Percentiles rank a stretch among this genome's conserved stretches.
phyloP scores from a whole-genome alignment of 2,329 filamentous ascomycete species.

The Torrubiellomyces zombiae region DNA sequence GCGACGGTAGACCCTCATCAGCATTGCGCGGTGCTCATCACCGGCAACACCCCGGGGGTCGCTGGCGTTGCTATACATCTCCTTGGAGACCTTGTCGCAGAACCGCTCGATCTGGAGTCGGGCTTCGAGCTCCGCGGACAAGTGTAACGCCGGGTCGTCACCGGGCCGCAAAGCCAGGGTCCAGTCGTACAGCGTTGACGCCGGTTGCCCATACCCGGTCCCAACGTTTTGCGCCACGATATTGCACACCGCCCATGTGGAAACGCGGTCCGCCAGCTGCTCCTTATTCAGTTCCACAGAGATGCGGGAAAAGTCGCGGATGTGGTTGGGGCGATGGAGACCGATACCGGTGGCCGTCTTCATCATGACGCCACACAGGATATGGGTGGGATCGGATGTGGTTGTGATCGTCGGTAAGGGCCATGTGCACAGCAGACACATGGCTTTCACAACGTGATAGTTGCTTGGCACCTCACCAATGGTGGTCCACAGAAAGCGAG shows the following conservation, averaged over 20 bases:
- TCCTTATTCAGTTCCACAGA: slow-evolving; percentile 61
- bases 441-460: slow-evolving; percentile 66
- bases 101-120: slow-evolving; percentile 58
- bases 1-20: slow-evolving; percentile 49
- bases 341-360: slow-evolving; percentile 74
- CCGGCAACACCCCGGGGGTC: slow-evolving; percentile 54
- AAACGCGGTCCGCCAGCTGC: slow-evolving; percentile 61
- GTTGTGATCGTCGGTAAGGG: slow-evolving; percentile 69
- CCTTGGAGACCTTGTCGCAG: slow-evolving; percentile 61
- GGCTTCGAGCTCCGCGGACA: slow-evolving; percentile 47
- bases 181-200: slow-evolving; percentile 62
- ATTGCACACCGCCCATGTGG: slow-evolving; percentile 74
- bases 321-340: slow-evolving; percentile 63
- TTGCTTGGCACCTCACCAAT: slow-evolving; percentile 62
- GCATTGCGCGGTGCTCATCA: slow-evolving; percentile 48
- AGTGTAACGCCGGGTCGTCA: slow-evolving; percentile 40
- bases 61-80: slow-evolving; percentile 63
- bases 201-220: slow-evolving; percentile 71
- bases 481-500: slow-evolving; percentile 58
- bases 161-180: slow-evolving; percentile 46
- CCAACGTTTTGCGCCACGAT: slow-evolving; percentile 67
- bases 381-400: slow-evolving; percentile 65
- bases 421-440: slow-evolving; percentile 69
- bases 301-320: slow-evolving; percentile 67
- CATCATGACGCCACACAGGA: slow-evolving; percentile 71